phyloP scores from a whole-genome alignment of 768 basidiomycete genomes.

The Auriscalpium microsporum region DNA sequence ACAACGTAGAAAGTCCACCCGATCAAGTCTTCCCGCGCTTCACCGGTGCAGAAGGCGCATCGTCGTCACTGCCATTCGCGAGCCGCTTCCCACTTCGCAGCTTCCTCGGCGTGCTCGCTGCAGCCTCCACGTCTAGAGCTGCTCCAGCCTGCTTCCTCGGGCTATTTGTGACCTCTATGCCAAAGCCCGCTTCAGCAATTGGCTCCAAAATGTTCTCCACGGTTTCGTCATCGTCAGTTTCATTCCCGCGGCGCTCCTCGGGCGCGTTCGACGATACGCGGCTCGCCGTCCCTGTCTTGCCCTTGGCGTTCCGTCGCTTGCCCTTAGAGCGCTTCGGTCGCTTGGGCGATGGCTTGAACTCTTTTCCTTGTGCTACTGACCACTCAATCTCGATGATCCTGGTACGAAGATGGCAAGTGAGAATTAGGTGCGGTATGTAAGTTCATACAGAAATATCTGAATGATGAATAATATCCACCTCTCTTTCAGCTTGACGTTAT shows the following conservation, averaged over 20 bases:
- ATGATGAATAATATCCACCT: conserved; percentile 75
- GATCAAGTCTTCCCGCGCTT: background rate
- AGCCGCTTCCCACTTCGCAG: conserved; percentile 28
- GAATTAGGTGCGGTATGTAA: conserved; percentile 17
- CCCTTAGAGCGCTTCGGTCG: conserved; percentile 39
- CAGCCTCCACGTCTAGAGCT: conserved; percentile 5
- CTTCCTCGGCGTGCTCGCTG: conserved; percentile 28
- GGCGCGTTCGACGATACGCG: conserved; percentile 13
- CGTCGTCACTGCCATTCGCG: conserved; percentile 2
- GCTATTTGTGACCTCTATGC: conserved; percentile 14
- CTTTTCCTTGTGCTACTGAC: conserved; percentile 55
- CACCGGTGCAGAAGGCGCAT: conserved; percentile 1
- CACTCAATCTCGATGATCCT: conserved; percentile 82
- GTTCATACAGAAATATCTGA: conserved; percentile 46
- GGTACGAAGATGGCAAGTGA: conserved; percentile 15
- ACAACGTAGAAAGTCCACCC: background rate
- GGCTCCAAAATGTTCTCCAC: conserved; percentile 14
- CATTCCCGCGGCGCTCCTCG: background rate
- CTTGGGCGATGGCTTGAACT: conserved; percentile 50
- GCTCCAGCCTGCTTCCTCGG: conserved; percentile 4
- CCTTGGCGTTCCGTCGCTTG: conserved; percentile 22
- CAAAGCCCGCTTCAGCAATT: conserved; percentile 10
- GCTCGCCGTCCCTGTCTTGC: background rate
- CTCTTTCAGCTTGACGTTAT: conserved; percentile 77
- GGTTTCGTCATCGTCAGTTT: conserved; percentile 19